Evolutionary conservation across 2,329 filamentous ascomycete species (phyloP).

Genomic region (Aspergillus uvarum): DNA sequence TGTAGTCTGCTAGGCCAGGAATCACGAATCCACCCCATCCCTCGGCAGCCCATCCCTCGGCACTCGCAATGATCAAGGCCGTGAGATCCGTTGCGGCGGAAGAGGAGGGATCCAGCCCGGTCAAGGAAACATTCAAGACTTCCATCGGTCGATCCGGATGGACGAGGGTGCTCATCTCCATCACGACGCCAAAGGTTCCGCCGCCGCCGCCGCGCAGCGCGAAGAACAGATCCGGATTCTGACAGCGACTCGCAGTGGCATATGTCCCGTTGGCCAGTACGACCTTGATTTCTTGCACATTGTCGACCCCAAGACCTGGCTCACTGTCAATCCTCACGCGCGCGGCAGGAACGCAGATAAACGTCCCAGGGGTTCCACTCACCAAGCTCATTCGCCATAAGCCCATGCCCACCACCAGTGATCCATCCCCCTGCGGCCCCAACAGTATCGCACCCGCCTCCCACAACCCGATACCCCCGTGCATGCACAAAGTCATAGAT

Average conservation of each 20-base stretch:
- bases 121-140: constrained; percentile 6
- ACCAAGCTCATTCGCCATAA: constrained; percentile 20
- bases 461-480: constrained; percentile 14
- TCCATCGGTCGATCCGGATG: constrained; percentile 19
- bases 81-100: constrained; percentile 4
- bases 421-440: constrained; percentile 20
- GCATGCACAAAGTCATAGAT: constrained; percentile 21
- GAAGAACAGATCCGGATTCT: constrained; percentile 21
- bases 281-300: constrained; percentile 17
- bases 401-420: constrained; percentile 16
- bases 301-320: constrained; percentile 19
- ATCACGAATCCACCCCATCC: constrained; percentile 22
- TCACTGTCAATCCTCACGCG: background rate
- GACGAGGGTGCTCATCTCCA: constrained; percentile 19
- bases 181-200: constrained; percentile 19
- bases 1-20: background rate
- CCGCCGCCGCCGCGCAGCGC: constrained; percentile 21
- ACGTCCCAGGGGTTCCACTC: background rate
- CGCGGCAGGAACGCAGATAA: too few species aligned
- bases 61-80: constrained; percentile 13
- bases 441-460: constrained; percentile 14
- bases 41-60: constrained; percentile 20
- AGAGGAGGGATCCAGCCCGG: background rate
- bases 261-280: constrained; percentile 18
- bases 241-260: constrained; percentile 17